Base-by-base conservation (phyloP, 306 rosid genomes). In the Acacia acuminata region DNA sequence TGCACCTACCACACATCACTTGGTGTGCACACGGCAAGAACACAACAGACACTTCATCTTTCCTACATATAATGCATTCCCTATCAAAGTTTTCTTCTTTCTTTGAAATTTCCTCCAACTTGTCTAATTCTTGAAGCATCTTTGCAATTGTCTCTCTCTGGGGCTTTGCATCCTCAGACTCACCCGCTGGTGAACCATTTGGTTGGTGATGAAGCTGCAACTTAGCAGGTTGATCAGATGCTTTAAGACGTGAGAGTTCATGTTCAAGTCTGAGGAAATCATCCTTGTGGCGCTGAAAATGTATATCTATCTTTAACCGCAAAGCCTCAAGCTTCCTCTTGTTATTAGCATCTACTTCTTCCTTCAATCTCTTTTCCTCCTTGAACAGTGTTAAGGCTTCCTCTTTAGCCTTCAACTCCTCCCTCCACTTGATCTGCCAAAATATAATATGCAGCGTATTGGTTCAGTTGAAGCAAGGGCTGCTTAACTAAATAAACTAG, bases 1-100 rank as follows among this genome's bases (percentile, higher is more conserved):
- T 73, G 92, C 99, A 96, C 74, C 82, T 88, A n/a, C 89, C 88
- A 71, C 99, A 96, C 83, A 94, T 76, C 80, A 96, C 96, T 88
- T 94, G 94, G 83, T 96, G 98, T 72, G 97, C 91, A 83, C 99
- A 96, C 0, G 99, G 99, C 88, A 96, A 86, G 93, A 96, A 96
- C 81, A 94, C 98, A 87, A 96, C 44, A 9, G 97, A 92, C 48
- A 92, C 94, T 81, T 96, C 99, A 76, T 90, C 97, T 77, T 90
- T 94, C 89, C 70, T 86, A 27, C 99, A 94, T 20, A 91, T 68
- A 47, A 96, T 87, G 94, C 99, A 96, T 79, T 88, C 91, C 65
- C 94, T 86, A 81, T 90, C 90, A 25, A 81, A 73, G 63, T 78
- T 83, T 8, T 61, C 88, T 86, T 90, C 99, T 86, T 87, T 86